Conservation (phyloP, 371 early-diverging fungal species). For the Chytridium lagenaria region DNA sequence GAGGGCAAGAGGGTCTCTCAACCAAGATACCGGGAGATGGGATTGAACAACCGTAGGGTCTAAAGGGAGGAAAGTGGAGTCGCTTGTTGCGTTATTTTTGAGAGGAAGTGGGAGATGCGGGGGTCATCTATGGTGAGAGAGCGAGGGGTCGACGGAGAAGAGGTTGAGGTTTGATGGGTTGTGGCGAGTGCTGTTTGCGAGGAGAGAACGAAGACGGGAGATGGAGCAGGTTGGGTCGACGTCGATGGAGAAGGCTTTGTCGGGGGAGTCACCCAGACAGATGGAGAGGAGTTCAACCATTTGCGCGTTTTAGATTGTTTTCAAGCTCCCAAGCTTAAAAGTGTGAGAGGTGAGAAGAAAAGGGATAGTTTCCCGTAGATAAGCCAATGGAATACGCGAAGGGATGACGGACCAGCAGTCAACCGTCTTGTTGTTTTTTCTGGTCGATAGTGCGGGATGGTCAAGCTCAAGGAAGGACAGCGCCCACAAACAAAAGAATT, state of each 20-base stretch:
- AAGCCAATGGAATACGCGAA: too few relatives aligned
- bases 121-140: not conserved
- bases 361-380: too few relatives aligned
- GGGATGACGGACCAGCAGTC: too few relatives aligned
- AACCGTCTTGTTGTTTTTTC: too few relatives aligned
- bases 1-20: not conserved
- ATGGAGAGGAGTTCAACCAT: conserved; percentile 2
- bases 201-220: not conserved
- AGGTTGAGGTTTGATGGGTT: not conserved
- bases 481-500: too few relatives aligned
- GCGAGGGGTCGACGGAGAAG: conserved; percentile 1
- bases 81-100: too few relatives aligned
- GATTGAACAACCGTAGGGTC: not conserved
- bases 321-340: too few relatives aligned
- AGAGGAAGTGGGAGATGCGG: too few relatives aligned
- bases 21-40: not conserved
- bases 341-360: too few relatives aligned
- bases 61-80: not conserved
- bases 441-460: too few relatives aligned
- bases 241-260: conserved; percentile 15
- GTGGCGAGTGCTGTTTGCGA: not conserved
- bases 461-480: too few relatives aligned
- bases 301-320: not conserved
- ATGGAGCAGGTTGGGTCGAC: not conserved
- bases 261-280: conserved; percentile 1